Evolutionary conservation across 495 filamentous ascomycete genomes (phyloP), one percentile per base, ranked within the genome.

Genomic region (Xylaria castorea): DNA sequence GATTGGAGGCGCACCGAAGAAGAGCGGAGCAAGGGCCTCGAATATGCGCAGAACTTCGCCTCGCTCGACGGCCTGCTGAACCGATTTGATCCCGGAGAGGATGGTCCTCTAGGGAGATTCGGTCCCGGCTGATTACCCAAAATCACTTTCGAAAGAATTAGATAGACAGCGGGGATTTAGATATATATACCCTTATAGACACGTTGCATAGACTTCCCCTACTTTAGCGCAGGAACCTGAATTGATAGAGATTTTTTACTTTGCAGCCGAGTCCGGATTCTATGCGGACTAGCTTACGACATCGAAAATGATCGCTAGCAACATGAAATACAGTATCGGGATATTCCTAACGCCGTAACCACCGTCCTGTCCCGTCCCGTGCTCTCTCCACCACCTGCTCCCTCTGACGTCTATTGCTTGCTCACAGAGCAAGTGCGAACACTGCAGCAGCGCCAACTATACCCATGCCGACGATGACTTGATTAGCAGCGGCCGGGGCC

Each of bases 41-140:
- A 84, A 77, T 81, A 82, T 61, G 87, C 83, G 0, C 76, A 79
- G 61, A 81, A 88, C 75, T 86, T 89, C 71, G 82, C 82, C n/a
- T 81, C 84, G 32, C 77, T 89, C 66, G 87, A 89, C 46, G 83
- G 79, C 12, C 75, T 86, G n/a, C 83, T 85, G 51, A 53, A 74
- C 34, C 68, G 83, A 69, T 89, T 88, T 71, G 81, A 86, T 22
- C 82, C 85, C 12, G 86, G 83, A 9, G 79, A 84, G 69, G 76
- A 82, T 27, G 82, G 84, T 2, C 83, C 84, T 6, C 78, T 89
- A 50, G 87, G 83, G 6, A 80, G 50, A 40, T 89, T 85, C 42
- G 81, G 83, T 62, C 70, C 82, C 16, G 83, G 85, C 68, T 87
- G 72, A 73, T 44, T 67, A 11, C 50, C 16, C 75, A 65, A 75